Conservation (phyloP, 306 rosid species). For the Fragaria nilgerrensis region DNA sequence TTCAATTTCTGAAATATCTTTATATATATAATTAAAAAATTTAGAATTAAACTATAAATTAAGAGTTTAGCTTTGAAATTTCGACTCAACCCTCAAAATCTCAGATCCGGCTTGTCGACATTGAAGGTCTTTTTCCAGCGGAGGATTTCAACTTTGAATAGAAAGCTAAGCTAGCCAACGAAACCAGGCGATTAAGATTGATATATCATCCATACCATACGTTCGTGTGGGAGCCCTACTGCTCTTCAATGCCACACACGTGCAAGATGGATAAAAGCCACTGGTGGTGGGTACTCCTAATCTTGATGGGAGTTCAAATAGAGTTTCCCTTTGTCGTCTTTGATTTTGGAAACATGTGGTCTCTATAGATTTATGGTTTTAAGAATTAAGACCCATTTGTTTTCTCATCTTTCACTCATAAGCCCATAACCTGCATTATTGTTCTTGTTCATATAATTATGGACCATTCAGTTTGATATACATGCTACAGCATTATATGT, state of each 20-base stretch:
- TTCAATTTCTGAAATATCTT: too few species aligned
- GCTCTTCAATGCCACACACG: slow-evolving; percentile 40
- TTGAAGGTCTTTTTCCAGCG: too few species aligned
- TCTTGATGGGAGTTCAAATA: slow-evolving; percentile 14
- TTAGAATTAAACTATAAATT: too few species aligned
- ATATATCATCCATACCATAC: not conserved
- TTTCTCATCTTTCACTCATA: not conserved
- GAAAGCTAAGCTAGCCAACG: too few species aligned
- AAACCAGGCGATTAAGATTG: too few species aligned
- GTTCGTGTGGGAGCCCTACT: slow-evolving; percentile 3
- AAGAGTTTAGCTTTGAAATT: too few species aligned
- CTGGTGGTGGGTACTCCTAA: slow-evolving; percentile 9
- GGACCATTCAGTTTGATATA: not conserved
- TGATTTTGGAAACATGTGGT: slow-evolving; percentile 9
- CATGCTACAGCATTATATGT: not conserved
- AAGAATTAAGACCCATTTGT: not conserved
- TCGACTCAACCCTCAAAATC: too few species aligned
- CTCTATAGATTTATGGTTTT: not conserved
- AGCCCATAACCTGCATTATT: not conserved
- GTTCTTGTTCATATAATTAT: not conserved
- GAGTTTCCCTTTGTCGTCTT: not conserved
- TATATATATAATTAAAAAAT: too few species aligned
- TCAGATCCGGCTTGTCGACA: too few species aligned
- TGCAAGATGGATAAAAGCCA: slow-evolving; percentile 27
- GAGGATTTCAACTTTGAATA: too few species aligned